Evolutionary conservation across 169 alveolate species (phyloP).

Genomic region (Babesia divergens): DNA sequence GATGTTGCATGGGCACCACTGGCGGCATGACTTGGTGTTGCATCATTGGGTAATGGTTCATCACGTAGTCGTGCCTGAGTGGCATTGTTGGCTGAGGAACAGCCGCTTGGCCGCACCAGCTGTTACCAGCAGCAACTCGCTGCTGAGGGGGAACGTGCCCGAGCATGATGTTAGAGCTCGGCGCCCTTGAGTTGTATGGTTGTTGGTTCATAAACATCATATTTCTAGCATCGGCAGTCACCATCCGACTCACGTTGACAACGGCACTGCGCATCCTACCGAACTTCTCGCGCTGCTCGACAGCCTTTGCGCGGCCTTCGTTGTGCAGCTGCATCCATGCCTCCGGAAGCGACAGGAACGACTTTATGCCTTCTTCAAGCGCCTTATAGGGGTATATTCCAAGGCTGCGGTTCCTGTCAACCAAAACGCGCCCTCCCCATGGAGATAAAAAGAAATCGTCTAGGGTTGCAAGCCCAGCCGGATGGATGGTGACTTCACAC

Average conservation of each 20-base stretch:
- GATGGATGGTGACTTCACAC: slow-evolving; percentile 79
- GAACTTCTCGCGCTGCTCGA: slow-evolving; percentile 54
- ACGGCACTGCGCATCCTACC: slow-evolving; percentile 55
- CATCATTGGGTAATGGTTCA: not conserved
- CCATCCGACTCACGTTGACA: slow-evolving; percentile 31
- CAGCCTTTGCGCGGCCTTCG: slow-evolving; percentile 54
- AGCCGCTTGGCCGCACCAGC: slow-evolving; percentile 15
- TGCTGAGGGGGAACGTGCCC: slow-evolving; percentile 30
- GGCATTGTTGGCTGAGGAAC: not conserved
- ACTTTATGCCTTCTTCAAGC: slow-evolving; percentile 18
- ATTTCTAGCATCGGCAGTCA: slow-evolving; percentile 20
- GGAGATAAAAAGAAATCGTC: slow-evolving; percentile 73
- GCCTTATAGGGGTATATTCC: not conserved
- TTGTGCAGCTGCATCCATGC: slow-evolving; percentile 77
- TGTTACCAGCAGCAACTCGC: slow-evolving; percentile 14
- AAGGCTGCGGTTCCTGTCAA: not conserved
- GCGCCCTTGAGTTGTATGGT: slow-evolving; percentile 3
- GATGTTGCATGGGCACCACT: not conserved
- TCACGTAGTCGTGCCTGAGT: not conserved
- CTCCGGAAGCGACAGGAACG: slow-evolving; percentile 67
- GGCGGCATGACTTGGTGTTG: not conserved
- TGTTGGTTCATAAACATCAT: slow-evolving; percentile 30
- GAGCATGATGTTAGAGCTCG: slow-evolving; percentile 1
- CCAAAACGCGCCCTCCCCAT: slow-evolving; percentile 40
- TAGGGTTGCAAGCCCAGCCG: slow-evolving; percentile 75